Evolutionary conservation across 371 early-diverging fungal species (phyloP), one percentile per base, ranked within the genome.

Genomic region (Mucor saturninus): DNA sequence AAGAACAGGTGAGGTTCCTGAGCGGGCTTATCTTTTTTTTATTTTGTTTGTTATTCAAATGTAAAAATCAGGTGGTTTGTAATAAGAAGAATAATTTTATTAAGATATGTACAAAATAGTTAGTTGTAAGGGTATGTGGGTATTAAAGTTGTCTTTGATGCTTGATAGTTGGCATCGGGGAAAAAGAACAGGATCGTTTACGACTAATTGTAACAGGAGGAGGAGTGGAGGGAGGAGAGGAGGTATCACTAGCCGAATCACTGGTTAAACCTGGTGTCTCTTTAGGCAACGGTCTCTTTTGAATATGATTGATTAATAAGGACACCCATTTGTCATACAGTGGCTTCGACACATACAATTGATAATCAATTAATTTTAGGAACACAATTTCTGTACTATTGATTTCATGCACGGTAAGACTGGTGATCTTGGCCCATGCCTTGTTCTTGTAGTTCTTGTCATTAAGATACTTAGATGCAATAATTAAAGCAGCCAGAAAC

Each of bases 381-480:
- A 91, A 91, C 14, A 77, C 83, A n/a, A 82, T 63, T 78, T 91
- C 91, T 58, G 90, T 83, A 35, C 83, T 81, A 69, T 86, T 86
- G 68, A 93, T 83, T 79, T 93, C 89, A 3, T 74, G 38, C 4
- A 89, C 73, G 10, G 83, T 75, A 21, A 91, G 81, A 45, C 84
- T 81, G 14, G 92, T 85, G 40, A 91, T 84, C 72, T 85, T 83
- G 63, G 87, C 79, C 91, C 91, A 91, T 7, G 89, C 86, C 52
- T 77, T 80, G 80, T 89, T 91, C 35, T 86, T 78, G 58, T 88
- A 90, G 54, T 89, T 85, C 64, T 85, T 83, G 65, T 91, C 91
- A 53, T 83, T 81, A 42, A 89, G 75, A 50, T 89, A 91, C 64
- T 91, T 91, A 45, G 88, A 86, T 5, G 91, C 86, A 40, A 83